Base-by-base conservation (phyloP, 495 filamentous ascomycete genomes). In the Penicillium alfredii region DNA sequence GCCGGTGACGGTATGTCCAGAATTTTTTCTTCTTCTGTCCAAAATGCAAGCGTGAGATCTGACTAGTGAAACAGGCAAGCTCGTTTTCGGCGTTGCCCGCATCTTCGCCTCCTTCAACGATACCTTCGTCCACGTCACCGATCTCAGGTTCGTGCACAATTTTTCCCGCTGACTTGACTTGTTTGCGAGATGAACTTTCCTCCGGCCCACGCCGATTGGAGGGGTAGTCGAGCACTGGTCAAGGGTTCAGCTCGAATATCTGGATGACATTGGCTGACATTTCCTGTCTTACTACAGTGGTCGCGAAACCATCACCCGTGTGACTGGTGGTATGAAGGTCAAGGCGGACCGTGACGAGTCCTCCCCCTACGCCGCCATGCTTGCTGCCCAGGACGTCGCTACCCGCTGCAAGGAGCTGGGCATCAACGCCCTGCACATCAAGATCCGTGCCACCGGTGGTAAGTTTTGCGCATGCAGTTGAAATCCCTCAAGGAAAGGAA, bases 311-410 rank as follows among this genome's bases (percentile, higher is more conserved):
- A 90, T 99, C 72, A 81, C 76, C 80, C 88, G 92, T 82, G 88
- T 99, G 42, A 99, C 92, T 55, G 92, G 92, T 71, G 92, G 92
- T 63, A 97, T 97, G 92, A 99, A 99, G 78, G 92, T 99, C 77
- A 99, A 99, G 83, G 92, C 92, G 68, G 92, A 99, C 68, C 88
- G 92, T 74, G 92, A 99, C 73, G 92, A 99, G 78, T 96, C 89
- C 45, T 96, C 89, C 32, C 92, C 92, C 47, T 99, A 99, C 79
- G 92, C 92, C 56, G 92, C 92, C 68, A 99, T 99, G 92, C 86
- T 99, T 82, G 92, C 92, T 66, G 92, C 89, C 50, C 89, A 95
- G 62, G 72, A 76, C 49, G 92, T 94, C 63, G 92, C 92, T 53
- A 74, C 76, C 59, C 84, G 90, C 65, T 99, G 92, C 84, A 97